Evolutionary conservation across 2,329 filamentous ascomycete genomes (phyloP).

Genomic region (Calonectria naviculata): DNA sequence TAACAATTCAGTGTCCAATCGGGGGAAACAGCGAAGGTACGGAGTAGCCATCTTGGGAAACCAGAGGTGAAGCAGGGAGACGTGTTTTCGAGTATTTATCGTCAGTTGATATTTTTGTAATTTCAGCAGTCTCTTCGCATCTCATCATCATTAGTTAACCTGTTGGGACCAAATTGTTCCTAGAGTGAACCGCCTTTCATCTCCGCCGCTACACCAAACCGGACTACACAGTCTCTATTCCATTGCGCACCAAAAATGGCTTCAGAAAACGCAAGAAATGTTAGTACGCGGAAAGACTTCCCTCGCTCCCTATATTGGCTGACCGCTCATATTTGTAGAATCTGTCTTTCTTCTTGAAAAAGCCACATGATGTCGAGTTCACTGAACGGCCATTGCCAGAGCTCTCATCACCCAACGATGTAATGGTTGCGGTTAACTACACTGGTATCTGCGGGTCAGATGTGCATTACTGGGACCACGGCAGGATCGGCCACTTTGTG

Average conservation of each 20-base stretch:
- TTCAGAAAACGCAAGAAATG: neutral
- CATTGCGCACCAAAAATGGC: neutral
- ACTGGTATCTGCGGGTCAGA: slow-evolving; percentile 11
- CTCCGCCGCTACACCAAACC: no score
- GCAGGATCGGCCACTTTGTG: slow-evolving; percentile 45
- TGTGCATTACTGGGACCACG: slow-evolving; percentile 7
- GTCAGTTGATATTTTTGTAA: neutral
- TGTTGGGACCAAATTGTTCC: no score
- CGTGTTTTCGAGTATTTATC: neutral
- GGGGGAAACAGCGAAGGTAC: neutral
- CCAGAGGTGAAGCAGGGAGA: neutral
- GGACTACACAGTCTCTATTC: no score
- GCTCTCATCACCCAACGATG: neutral
- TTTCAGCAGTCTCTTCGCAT: neutral
- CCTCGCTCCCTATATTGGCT: neutral
- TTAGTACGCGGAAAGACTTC: neutral
- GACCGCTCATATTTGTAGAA: neutral
- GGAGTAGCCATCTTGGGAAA: neutral
- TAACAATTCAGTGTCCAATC: neutral
- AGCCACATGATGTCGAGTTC: neutral
- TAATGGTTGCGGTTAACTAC: slow-evolving; percentile 12
- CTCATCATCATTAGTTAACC: neutral
- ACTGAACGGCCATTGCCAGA: neutral
- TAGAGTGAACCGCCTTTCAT: no score
- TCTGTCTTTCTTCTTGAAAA: slow-evolving; percentile 4